Evolutionary conservation across 1,139 yeast genomes (phyloP), one percentile per base, ranked within the genome.

Genomic region (Diutina siamensis): DNA sequence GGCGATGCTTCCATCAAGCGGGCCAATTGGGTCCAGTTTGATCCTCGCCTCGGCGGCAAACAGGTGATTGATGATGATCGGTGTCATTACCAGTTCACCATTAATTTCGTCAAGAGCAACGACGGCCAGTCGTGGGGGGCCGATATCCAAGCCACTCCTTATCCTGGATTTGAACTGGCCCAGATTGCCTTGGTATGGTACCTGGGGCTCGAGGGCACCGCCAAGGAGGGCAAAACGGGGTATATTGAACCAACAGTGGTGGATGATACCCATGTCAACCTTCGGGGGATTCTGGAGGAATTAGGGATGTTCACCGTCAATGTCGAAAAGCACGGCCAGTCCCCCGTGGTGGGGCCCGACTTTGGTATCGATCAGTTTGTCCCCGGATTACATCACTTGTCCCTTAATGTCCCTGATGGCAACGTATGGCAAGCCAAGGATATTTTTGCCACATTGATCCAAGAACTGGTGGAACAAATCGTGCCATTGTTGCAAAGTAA

Each of bases 11-110:
- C 78, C 44, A 71, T 88, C 69, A 72, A 70, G 36, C 80, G 76
- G 47, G 94, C 87, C 55, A 89, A 94, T 35, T 92, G 97, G 97
- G 72, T 78, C 19, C 67, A 72, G 44, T 92, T 82, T 60, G 97
- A 94, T 58, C 92, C 97, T 2, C 72, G 97, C 52, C 51, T 64
- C 22, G 99, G 98, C 32, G 98, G 99, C 0, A 68, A 76, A 49
- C 94, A 92, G 57, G 67, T 76, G 1, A 80, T 94, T 36, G 67
- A 71, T 42, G 98, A 92, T 59, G 61, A 65, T 21, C n/a, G 13
- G 18, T 75, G 78, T 51, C 78, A 78, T 48, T 61, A 88, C 3
- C 74, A 76, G 49, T 57, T 94, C 40, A 72, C 75, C 1, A 78
- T 87, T 7, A 86, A 83, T 51, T 85, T 88, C 60, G 83, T 83